Percentiles rank a stretch among this genome's conserved stretches.
Evolutionary conservation across 805 yeast species (phyloP).

Genomic region (Kodamaea sagamina): DNA sequence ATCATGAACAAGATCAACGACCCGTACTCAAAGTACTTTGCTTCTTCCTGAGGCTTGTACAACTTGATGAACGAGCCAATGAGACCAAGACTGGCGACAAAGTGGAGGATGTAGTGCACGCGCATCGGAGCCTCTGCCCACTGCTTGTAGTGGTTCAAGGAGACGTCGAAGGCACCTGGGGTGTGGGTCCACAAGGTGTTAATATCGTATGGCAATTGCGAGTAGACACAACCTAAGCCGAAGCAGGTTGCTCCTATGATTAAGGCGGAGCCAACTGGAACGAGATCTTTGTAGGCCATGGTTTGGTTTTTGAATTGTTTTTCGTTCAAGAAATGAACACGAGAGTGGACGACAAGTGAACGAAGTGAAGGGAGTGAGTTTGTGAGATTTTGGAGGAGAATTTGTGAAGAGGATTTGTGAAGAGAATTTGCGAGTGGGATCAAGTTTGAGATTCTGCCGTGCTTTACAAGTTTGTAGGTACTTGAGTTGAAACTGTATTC

Average conservation of each 20-base stretch:
- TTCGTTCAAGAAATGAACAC: neutral
- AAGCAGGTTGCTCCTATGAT: constrained; percentile 65
- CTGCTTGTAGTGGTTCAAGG: constrained; percentile 70
- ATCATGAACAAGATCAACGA: constrained; percentile 71
- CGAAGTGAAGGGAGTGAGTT: no score
- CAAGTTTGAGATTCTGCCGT: no score
- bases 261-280: constrained; percentile 47
- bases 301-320: neutral
- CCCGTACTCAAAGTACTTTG: constrained; percentile 88
- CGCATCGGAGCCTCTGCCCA: constrained; percentile 68
- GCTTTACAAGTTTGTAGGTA: no score
- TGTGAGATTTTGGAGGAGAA: no score
- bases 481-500: no score
- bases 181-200: constrained; percentile 66
- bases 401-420: no score
- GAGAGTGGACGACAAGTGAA: neutral
- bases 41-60: constrained; percentile 83
- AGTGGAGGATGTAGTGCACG: constrained; percentile 64
- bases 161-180: constrained; percentile 53
- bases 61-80: constrained; percentile 74
- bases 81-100: constrained; percentile 63
- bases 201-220: constrained; percentile 82
- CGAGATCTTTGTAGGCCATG: constrained; percentile 43
- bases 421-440: no score
- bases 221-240: constrained; percentile 74